A percentile compares a stretch with the other conserved stretches of the same genome.
Conservation (phyloP, 1,284 basidiomycete genomes). For the Naganishia sp. region DNA sequence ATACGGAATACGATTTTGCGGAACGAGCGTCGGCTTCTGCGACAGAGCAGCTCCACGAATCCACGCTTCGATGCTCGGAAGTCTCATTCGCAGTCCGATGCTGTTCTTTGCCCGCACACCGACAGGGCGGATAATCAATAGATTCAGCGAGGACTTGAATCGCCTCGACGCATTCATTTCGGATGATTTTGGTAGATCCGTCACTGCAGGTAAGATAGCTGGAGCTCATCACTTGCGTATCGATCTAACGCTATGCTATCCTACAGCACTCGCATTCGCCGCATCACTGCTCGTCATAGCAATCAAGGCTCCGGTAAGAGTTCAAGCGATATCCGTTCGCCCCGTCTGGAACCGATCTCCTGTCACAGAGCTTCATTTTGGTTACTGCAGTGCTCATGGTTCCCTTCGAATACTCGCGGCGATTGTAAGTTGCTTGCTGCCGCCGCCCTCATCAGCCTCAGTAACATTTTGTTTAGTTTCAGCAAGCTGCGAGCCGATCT, state of each 20-base stretch:
- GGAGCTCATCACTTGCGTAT: background rate
- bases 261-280: slow-evolving; percentile 10
- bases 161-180: slow-evolving; percentile 57
- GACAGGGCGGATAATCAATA: slow-evolving; percentile 62
- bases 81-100: slow-evolving; percentile 67
- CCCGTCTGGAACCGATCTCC: background rate
- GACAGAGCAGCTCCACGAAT: slow-evolving; percentile 64
- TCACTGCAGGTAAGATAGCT: slow-evolving; percentile 57
- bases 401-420: slow-evolving; percentile 42
- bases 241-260: background rate
- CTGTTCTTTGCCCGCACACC: slow-evolving; percentile 83
- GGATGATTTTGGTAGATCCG: slow-evolving; percentile 66
- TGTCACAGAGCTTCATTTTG: slow-evolving; percentile 37
- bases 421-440: slow-evolving; percentile 31
- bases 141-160: slow-evolving; percentile 59
- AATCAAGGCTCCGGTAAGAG: slow-evolving; percentile 39
- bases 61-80: slow-evolving; percentile 62
- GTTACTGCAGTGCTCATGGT: slow-evolving; percentile 39
- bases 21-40: slow-evolving; percentile 57
- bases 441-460: background rate
- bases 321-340: background rate
- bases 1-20: slow-evolving; percentile 45
- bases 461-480: slow-evolving; percentile 35
- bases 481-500: slow-evolving; percentile 49
- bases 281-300: slow-evolving; percentile 31